Evolutionary conservation across 345 rosid genomes (phyloP).

Genomic region (Populus ilicifolia): DNA sequence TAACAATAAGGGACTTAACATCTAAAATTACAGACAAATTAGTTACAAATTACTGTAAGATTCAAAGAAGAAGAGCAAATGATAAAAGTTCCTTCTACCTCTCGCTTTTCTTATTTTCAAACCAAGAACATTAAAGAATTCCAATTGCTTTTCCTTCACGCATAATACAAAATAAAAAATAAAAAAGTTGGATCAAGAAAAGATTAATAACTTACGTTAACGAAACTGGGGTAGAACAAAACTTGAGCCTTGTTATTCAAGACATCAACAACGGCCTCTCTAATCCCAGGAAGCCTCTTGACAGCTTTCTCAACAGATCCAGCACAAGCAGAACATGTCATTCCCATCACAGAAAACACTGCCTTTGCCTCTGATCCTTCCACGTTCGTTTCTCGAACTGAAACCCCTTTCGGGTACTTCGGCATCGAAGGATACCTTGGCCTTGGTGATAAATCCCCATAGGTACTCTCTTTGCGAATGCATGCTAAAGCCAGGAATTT

Average conservation of each 20-base stretch:
- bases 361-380: constrained; percentile 46
- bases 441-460: constrained; percentile 40
- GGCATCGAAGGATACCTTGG: constrained; percentile 68
- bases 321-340: constrained; percentile 91
- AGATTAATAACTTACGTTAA: constrained; percentile 42
- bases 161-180: background rate
- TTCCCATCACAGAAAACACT: constrained; percentile 62
- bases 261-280: constrained; percentile 72
- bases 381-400: constrained; percentile 25
- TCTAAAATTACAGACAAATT: background rate
- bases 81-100: background rate
- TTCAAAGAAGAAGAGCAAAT: background rate
- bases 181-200: background rate
- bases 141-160: constrained; percentile 1
- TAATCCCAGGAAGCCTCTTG: constrained; percentile 80
- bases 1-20: background rate
- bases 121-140: background rate
- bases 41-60: background rate
- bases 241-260: constrained; percentile 66
- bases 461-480: constrained; percentile 45
- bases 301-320: constrained; percentile 90
- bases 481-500: constrained; percentile 64
- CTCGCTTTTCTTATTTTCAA: background rate
- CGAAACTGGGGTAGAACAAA: constrained; percentile 51
- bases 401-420: constrained; percentile 53